phyloP scores from a whole-genome alignment of 192 early-diverging fungal species.

The Backusella parvicylindrica region DNA sequence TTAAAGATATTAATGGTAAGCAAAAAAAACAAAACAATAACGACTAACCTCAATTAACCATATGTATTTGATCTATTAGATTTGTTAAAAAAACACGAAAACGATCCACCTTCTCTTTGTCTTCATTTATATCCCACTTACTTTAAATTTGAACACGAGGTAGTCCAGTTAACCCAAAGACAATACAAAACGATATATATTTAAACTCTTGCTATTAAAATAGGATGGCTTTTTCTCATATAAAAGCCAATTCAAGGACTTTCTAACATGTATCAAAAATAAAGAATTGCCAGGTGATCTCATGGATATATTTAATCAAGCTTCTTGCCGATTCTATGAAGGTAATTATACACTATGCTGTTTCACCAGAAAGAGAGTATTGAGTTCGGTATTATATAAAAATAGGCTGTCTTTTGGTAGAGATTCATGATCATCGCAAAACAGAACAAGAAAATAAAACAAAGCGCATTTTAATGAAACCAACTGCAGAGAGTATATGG shows the following conservation, averaged over 20 bases:
- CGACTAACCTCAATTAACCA: background rate
- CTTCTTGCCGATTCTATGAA: conserved; percentile 52
- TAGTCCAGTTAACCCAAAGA: conserved; percentile 5
- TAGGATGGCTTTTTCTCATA: conserved; percentile 53
- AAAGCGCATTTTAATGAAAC: conserved; percentile 43
- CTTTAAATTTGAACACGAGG: conserved; percentile 69
- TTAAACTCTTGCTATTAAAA: too few species aligned
- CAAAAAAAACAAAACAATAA: background rate
- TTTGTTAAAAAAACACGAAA: conserved; percentile 43
- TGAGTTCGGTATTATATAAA: conserved; percentile 18
- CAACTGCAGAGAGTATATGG: conserved; percentile 53
- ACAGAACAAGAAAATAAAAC: background rate
- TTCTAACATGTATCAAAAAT: conserved; percentile 47
- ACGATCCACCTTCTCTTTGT: conserved; percentile 55
- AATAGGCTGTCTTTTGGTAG: conserved; percentile 65
- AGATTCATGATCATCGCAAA: conserved; percentile 63
- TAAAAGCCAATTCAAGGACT: conserved; percentile 56
- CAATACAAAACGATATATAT: too few species aligned
- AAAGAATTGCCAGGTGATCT: conserved; percentile 57
- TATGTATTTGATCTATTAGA: conserved; percentile 30
- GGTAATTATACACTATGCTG: conserved; percentile 14
- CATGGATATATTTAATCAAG: conserved; percentile 62
- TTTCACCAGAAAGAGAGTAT: background rate
- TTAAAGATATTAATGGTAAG: conserved; percentile 15
- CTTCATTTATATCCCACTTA: conserved; percentile 69